Conservation (phyloP, 441 rosid species). For the Gossypium davidsonii region DNA sequence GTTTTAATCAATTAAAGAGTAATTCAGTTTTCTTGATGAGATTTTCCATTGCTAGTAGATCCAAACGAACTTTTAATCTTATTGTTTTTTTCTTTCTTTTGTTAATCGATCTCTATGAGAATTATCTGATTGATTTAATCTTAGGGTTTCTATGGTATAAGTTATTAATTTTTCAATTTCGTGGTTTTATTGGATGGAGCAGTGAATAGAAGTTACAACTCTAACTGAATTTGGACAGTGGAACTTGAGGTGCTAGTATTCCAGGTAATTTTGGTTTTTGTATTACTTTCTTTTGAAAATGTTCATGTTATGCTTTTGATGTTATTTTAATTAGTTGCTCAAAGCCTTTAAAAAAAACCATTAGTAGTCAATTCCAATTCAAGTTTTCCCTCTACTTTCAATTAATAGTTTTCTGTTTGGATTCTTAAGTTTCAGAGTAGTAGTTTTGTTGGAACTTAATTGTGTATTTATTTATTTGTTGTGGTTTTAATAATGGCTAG, state of each 20-base stretch:
- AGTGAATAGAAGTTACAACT: not conserved
- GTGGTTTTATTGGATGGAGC: conserved; percentile 6
- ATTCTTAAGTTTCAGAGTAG: not conserved
- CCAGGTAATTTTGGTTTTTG: conserved; percentile 13
- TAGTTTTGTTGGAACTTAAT: not conserved
- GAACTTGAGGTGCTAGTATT: conserved; percentile 3
- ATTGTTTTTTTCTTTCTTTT: not conserved
- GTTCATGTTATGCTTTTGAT: not conserved
- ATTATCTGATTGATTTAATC: not conserved
- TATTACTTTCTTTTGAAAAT: not conserved
- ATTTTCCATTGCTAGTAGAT: not conserved
- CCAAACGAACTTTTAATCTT: not conserved
- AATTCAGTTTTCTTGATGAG: not conserved
- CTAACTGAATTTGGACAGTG: not conserved
- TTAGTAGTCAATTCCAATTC: not conserved
- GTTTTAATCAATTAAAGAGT: conserved; percentile 5
- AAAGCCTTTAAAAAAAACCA: not conserved
- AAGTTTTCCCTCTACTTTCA: not conserved
- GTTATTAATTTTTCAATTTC: conserved; percentile 4
- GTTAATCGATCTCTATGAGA: not conserved
- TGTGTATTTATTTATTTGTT: not conserved
- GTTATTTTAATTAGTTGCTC: not conserved
- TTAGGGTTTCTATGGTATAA: conserved; percentile 1
- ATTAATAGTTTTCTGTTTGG: not conserved
- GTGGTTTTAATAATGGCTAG: conserved; percentile 19